Conservation (phyloP, 345 rosid genomes). For the Melaleuca quinquenervia region DNA sequence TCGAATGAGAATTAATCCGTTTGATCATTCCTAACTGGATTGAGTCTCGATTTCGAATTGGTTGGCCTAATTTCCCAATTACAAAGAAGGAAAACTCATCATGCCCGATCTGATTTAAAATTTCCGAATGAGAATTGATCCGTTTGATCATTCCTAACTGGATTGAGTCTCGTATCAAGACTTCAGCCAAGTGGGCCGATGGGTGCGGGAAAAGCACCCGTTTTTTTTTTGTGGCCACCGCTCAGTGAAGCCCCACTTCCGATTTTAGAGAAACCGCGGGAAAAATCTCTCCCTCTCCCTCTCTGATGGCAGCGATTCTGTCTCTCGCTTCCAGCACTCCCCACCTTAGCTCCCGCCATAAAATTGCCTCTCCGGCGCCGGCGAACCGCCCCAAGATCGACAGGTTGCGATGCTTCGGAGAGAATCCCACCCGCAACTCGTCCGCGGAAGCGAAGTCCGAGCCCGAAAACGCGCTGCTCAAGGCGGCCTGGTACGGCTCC, state of each 20-base stretch:
- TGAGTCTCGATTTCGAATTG: background rate
- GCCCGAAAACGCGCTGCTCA: conserved; percentile 62
- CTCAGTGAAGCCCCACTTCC: background rate
- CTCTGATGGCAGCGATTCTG: conserved; percentile 32
- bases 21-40: background rate
- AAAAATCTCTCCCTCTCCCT: background rate
- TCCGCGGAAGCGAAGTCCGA: conserved; percentile 21
- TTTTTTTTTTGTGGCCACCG: background rate
- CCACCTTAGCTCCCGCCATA: conserved; percentile 4
- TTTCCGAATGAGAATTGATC: too few relatives aligned
- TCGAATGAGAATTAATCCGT: too few relatives aligned
- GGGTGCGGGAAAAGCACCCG: background rate
- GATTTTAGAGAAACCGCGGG: conserved; percentile 10
- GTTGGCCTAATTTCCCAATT: too few relatives aligned
- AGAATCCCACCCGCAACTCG: conserved; percentile 17
- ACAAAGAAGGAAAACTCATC: too few relatives aligned
- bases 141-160: background rate
- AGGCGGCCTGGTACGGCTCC: conserved; percentile 88
- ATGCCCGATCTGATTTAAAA: too few relatives aligned
- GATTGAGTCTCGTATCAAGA: background rate
- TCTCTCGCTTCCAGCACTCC: conserved; percentile 18
- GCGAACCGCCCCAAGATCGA: conserved; percentile 2
- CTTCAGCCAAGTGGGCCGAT: background rate
- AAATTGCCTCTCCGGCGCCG: background rate
- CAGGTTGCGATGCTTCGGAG: conserved; percentile 21